phyloP scores from a whole-genome alignment of 495 filamentous ascomycete species.

The Viridothelium virens region DNA sequence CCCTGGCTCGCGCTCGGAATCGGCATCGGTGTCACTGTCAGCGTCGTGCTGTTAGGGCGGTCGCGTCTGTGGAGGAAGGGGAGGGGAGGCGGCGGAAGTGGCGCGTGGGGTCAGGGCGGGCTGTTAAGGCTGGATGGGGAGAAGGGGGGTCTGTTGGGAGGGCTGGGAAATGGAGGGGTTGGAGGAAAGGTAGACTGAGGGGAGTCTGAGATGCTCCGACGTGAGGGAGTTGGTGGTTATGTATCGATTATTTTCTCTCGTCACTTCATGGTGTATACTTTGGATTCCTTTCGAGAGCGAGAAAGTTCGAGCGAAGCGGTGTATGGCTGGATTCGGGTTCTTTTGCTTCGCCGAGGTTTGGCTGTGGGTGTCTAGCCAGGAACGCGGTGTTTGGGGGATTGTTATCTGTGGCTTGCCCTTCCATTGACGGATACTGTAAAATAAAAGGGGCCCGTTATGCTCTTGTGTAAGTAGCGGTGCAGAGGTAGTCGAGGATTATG shows the following conservation, averaged over 20 bases:
- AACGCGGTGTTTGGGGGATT: too few species aligned
- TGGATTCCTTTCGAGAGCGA: too few species aligned
- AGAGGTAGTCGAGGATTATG: slow-evolving; percentile 23
- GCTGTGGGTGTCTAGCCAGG: too few species aligned
- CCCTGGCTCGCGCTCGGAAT: slow-evolving; percentile 62
- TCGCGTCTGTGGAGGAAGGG: slow-evolving; percentile 31
- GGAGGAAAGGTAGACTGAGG: slow-evolving; percentile 71
- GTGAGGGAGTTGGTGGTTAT: background rate
- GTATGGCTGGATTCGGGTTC: too few species aligned
- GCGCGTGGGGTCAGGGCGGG: slow-evolving; percentile 44
- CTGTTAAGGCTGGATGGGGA: slow-evolving; percentile 67
- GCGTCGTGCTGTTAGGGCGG: slow-evolving; percentile 44
- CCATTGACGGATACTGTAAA: background rate
- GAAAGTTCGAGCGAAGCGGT: too few species aligned
- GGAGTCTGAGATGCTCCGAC: background rate
- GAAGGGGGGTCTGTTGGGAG: slow-evolving; percentile 62
- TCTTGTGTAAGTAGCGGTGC: background rate
- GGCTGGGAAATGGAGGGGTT: slow-evolving; percentile 31
- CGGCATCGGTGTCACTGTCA: slow-evolving; percentile 47
- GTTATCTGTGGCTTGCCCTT: background rate
- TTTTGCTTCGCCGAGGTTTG: too few species aligned
- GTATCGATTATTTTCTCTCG: background rate
- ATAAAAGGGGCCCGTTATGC: background rate
- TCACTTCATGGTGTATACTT: too few species aligned
- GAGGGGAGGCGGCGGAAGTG: slow-evolving; percentile 26